Percentiles rank a stretch among this genome's conserved stretches.
Evolutionary conservation across 1,139 yeast species (phyloP).

Genomic region (Nakaseomyces delphensis): DNA sequence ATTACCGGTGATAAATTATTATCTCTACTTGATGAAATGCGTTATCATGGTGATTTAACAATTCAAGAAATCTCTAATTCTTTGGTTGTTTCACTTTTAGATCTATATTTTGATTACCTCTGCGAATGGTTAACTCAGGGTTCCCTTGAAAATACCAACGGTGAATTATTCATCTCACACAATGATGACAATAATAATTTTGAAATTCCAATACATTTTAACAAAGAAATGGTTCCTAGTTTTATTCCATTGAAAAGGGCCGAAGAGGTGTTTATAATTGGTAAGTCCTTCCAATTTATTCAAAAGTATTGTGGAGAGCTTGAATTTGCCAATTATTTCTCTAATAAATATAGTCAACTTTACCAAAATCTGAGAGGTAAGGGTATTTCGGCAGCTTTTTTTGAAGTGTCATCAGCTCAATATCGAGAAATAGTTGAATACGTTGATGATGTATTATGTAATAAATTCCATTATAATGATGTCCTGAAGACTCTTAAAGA

Average conservation of each 20-base stretch:
- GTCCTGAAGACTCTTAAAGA: constrained; percentile 57
- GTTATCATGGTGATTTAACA: constrained; percentile 55
- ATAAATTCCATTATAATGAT: constrained; percentile 42
- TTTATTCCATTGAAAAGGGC: constrained; percentile 46
- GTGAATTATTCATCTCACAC: constrained; percentile 58
- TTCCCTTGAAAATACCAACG: constrained; percentile 43
- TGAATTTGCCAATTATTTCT: constrained; percentile 45
- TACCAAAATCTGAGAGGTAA: constrained; percentile 11
- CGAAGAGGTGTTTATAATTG: constrained; percentile 58
- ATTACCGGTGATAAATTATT: constrained; percentile 50
- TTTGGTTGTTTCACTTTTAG: constrained; percentile 43
- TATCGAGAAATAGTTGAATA: constrained; percentile 51
- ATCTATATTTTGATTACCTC: constrained; percentile 56
- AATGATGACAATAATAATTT: constrained; percentile 10
- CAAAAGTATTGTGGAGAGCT: constrained; percentile 55
- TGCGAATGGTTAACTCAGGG: constrained; percentile 68
- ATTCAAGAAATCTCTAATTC: constrained; percentile 39
- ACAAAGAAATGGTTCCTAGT: constrained; percentile 44
- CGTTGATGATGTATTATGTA: constrained; percentile 44
- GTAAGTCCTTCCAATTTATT: constrained; percentile 66
- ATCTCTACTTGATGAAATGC: constrained; percentile 42
- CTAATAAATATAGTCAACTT: constrained; percentile 25
- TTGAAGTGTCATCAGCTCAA: constrained; percentile 42
- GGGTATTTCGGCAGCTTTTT: constrained; percentile 24
- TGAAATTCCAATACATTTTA: constrained; percentile 21